A percentile compares a stretch with the other conserved stretches of the same genome.
These are phyloP conservation scores for Hirschfeldia incana DNA, from an alignment of 345 rosid genomes.

Conservation along the genomic window DNA sequence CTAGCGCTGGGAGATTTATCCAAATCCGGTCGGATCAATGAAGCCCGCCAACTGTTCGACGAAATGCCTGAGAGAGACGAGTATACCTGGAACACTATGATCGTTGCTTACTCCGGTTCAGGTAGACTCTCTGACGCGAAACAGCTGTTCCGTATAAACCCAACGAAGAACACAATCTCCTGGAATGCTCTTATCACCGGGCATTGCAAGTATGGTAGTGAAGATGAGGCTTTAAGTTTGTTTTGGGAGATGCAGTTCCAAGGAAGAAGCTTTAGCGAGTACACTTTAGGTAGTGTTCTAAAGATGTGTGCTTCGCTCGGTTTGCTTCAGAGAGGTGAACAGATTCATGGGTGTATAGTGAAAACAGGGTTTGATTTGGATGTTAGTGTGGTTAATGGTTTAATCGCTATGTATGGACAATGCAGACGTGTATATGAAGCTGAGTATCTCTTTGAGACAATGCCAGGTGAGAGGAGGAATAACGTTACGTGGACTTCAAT, in stretches of 20 bases:
- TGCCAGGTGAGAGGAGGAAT: slow-evolving; percentile 46
- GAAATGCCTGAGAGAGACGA: slow-evolving; percentile 65
- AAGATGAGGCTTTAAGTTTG: slow-evolving; percentile 59
- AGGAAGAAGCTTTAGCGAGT: slow-evolving; percentile 58
- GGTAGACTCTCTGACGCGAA: slow-evolving; percentile 67
- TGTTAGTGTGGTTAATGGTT: slow-evolving; percentile 69
- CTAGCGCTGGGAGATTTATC: slow-evolving; percentile 44
- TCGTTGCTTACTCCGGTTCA: slow-evolving; percentile 65
- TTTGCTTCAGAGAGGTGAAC: slow-evolving; percentile 59
- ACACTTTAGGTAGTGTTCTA: slow-evolving; percentile 70
- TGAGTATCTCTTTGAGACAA: slow-evolving; percentile 54
- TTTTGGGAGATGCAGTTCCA: slow-evolving; percentile 70
- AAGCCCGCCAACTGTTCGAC: slow-evolving; percentile 74
- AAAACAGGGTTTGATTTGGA: slow-evolving; percentile 56
- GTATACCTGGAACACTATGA: slow-evolving; percentile 84
- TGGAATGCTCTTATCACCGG: slow-evolving; percentile 90
- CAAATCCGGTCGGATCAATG: slow-evolving; percentile 55
- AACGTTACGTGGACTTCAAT: slow-evolving; percentile 87
- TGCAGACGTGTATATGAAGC: slow-evolving; percentile 69
- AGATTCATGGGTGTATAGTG: slow-evolving; percentile 65
- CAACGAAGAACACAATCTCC: slow-evolving; percentile 60
- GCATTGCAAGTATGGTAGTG: slow-evolving; percentile 50
- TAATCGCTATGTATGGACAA: slow-evolving; percentile 80
- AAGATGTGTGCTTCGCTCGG: slow-evolving; percentile 53
- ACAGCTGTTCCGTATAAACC: slow-evolving; percentile 50